Evolutionary conservation across 441 rosid species (phyloP).

Genomic region (Daphne laureola): DNA sequence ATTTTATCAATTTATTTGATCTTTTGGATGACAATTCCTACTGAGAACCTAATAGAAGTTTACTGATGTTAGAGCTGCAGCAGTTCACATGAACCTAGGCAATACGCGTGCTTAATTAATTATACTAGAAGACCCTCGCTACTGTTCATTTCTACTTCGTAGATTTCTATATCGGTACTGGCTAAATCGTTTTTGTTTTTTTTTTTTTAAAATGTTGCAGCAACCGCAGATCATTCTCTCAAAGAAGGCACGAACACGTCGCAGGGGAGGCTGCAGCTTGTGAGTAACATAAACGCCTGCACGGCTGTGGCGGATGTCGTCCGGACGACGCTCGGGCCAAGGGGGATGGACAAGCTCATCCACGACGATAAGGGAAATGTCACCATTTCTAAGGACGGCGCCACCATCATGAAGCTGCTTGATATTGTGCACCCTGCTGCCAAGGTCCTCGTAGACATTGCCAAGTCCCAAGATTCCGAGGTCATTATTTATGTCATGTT

Average conservation of each 20-base stretch:
- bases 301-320: constrained; percentile 84
- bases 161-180: background rate
- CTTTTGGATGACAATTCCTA: too few species aligned
- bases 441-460: constrained; percentile 96
- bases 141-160: background rate
- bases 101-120: too few species aligned
- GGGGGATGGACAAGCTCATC: constrained; percentile 98
- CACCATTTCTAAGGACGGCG: constrained; percentile 97
- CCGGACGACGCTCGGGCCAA: constrained; percentile 87
- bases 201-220: constrained; percentile 25
- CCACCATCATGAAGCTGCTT: constrained; percentile 97
- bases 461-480: constrained; percentile 98
- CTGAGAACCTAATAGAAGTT: too few species aligned
- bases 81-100: too few species aligned
- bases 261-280: constrained; percentile 86
- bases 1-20: too few species aligned
- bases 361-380: constrained; percentile 91
- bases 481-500: constrained; percentile 19
- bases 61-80: too few species aligned
- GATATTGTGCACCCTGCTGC: constrained; percentile 95
- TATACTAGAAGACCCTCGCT: background rate
- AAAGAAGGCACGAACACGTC: constrained; percentile 98
- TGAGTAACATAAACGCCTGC: constrained; percentile 95
- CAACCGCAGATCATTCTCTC: constrained; percentile 96
- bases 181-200: background rate